Conservation (phyloP, 1,284 basidiomycete genomes). For the Ganoderma multipileum region DNA sequence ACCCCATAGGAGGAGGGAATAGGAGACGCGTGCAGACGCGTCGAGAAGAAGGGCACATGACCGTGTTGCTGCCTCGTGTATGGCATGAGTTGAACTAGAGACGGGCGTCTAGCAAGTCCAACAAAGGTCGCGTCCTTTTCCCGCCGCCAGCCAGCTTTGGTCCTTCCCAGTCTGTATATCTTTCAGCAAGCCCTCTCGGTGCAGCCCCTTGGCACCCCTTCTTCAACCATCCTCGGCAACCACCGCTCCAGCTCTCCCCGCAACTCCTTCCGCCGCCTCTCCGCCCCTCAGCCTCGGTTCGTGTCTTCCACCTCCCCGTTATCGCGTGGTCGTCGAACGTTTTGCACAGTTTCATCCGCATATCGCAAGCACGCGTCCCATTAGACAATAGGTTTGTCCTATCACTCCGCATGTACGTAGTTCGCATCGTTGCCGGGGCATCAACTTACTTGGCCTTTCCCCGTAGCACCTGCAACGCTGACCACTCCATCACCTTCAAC, state of each 20-base stretch:
- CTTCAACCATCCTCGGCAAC: slow-evolving; percentile 1
- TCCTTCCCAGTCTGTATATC: not conserved
- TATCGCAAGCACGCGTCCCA: not conserved
- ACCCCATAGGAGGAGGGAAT: too few species aligned
- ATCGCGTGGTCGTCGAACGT: not conserved
- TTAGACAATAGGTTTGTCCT: slow-evolving; percentile 1
- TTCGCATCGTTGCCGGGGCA: slow-evolving; percentile 3
- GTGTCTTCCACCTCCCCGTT: not conserved
- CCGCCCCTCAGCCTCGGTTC: not conserved
- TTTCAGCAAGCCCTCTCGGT: not conserved
- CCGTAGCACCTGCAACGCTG: not conserved
- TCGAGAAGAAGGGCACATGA: slow-evolving; percentile 20
- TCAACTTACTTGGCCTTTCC: not conserved
- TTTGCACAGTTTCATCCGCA: slow-evolving; percentile 6
- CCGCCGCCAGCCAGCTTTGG: not conserved
- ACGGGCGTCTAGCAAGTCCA: slow-evolving; percentile 23
- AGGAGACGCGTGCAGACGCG: slow-evolving; percentile 10
- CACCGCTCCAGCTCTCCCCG: not conserved
- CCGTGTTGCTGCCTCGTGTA: slow-evolving; percentile 30
- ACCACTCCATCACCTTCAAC: not conserved
- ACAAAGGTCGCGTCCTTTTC: slow-evolving; percentile 14
- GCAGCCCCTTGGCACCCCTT: not conserved
- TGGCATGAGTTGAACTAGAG: slow-evolving; percentile 26
- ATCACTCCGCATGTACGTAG: slow-evolving; percentile 2
- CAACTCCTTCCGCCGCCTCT: not conserved